Conservation (phyloP, 768 basidiomycete genomes). For the Chiua virens region DNA sequence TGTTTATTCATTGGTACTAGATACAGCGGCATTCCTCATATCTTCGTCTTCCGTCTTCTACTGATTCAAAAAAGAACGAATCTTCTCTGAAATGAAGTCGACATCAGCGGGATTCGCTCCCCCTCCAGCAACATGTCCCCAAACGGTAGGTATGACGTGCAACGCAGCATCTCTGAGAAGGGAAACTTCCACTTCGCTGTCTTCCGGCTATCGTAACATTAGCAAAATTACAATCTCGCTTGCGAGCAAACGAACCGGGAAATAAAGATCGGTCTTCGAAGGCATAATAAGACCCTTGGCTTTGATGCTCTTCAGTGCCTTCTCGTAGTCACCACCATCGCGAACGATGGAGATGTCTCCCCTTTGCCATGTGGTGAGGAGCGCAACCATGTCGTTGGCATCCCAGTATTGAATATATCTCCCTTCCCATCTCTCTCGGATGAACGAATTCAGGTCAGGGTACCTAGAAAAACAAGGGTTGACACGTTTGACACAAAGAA, state of each 20-base stretch:
- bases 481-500: background rate
- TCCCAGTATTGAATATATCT: slow-evolving; percentile 48
- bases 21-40: background rate
- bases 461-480: slow-evolving; percentile 33
- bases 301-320: slow-evolving; percentile 43
- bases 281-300: slow-evolving; percentile 60
- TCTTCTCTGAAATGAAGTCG: slow-evolving; percentile 41
- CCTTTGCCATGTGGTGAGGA: slow-evolving; percentile 51
- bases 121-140: slow-evolving; percentile 59
- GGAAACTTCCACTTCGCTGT: slow-evolving; percentile 49
- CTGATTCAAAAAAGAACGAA: slow-evolving; percentile 43
- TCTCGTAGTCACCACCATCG: slow-evolving; percentile 45
- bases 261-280: slow-evolving; percentile 59
- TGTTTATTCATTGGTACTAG: background rate
- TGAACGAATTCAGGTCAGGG: slow-evolving; percentile 47
- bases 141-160: slow-evolving; percentile 54
- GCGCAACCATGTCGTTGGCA: slow-evolving; percentile 53
- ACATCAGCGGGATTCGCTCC: slow-evolving; percentile 40
- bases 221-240: background rate
- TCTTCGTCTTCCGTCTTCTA: background rate
- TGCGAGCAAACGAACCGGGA: slow-evolving; percentile 40
- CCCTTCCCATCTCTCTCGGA: slow-evolving; percentile 52
- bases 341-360: slow-evolving; percentile 51
- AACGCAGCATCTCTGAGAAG: slow-evolving; percentile 44
- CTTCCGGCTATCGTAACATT: slow-evolving; percentile 45